Evolutionary conservation across 2,329 filamentous ascomycete species (phyloP), one percentile per base, ranked within the genome.

Genomic region (Endothia cerciana): DNA sequence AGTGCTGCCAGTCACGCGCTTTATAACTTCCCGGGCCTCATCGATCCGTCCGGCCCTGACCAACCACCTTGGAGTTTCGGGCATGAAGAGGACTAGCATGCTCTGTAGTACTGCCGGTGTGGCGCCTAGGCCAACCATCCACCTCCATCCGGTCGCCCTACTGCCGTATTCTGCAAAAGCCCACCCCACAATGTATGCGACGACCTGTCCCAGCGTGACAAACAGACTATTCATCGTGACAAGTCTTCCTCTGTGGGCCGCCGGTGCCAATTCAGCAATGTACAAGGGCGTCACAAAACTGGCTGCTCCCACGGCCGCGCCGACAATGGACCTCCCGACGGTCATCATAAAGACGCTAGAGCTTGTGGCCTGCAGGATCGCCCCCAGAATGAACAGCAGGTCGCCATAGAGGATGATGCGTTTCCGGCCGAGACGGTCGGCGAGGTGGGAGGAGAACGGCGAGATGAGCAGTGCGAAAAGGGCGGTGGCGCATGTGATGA

Each of bases 11-110:
- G 90, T 89, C 2, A 93, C 87, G 68, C 83, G 87, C 40, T 77
- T 80, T 22, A 97, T 79, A 2, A 97, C 87, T 4, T 72, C 73
- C 68, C 84, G 85, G 4, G 93, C 94, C 67, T 86, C 84, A 4
- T 80, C 80, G 3, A 83, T 82, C 58, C 83, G 81, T 1, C 89
- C 90, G 3, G 84, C 87, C 74, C 89, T 89, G 25, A 97, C 89
- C 28, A 97, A 83, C 90, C 92, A 97, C 30, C 94, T 84, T 41
- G 94, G 94, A 15, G 92, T 96, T 78, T 98, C 94, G 0, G 93
- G 93, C 85, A 97, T 90, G 61, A 87, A 81, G 2, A 87, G 71
- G 66, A 97, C 79, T 63, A 96, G 79, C 0, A 82, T 74, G 5
- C 87, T 85, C 75, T 97, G 94, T 3, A 93, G 64, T 0, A 86